Evolutionary conservation across 2,329 filamentous ascomycete species (phyloP), one percentile per base, ranked within the genome.

Genomic region (Scytalidium lignicola): DNA sequence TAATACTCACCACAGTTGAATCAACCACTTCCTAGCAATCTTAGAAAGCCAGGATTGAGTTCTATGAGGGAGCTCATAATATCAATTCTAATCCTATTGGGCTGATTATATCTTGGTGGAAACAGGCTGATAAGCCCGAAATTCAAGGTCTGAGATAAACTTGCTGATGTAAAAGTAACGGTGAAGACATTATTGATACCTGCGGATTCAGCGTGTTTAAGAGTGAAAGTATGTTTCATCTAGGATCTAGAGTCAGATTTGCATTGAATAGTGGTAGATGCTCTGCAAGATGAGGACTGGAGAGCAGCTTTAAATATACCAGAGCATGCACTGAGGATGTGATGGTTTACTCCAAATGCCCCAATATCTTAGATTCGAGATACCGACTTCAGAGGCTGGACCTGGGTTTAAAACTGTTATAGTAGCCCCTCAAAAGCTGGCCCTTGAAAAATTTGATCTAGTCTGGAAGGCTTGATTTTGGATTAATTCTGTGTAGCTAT

Each of bases 381-480:
- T 65, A 6, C 79, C 78, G 43, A 75, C 62, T 29, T 62, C 62
- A 1, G 67, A 68, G 13, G 26, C 26, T 28, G 26, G 7, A 13
- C 13, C 13, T 28, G 26, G 26, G 26, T 28, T 7, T 28, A 13
- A 7, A 28, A 28, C 7, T 28, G 7, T 13, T 28, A 28, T 28
- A 7, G 26, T 28, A 28, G 26, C 26, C 7, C 26, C 26, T 7
- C 26, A 7, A 28, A 28, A 28, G 26, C 26, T 28, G 13, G 26
- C 13, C 26, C 26, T 7, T 28, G 26, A 13, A 28, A 7, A 7
- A 28, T 7, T 28, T 28, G 26, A 28, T 15, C 59, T 56, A 18
- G 67, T 65, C 64, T 89, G 85, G 59, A 89, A 88, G 10, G 83
- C 85, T 44, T 83, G 76, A 65, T 89, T 89, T 46, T 75, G 77